Evolutionary conservation across 2,329 filamentous ascomycete species (phyloP), one percentile per base, ranked within the genome.

Genomic region (Talaromyces sp.): DNA sequence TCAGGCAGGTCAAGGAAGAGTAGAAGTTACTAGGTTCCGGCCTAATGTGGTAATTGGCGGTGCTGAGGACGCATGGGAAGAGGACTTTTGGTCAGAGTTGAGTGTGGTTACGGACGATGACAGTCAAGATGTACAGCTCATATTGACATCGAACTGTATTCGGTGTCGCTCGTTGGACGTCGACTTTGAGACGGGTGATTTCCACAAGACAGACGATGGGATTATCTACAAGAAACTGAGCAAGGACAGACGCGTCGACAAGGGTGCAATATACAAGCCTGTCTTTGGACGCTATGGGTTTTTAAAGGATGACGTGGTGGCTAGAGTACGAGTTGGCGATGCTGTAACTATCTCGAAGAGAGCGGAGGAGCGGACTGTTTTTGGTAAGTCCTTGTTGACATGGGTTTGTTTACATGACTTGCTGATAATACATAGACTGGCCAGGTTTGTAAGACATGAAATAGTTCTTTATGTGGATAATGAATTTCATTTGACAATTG

Each of bases 261-360:
- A 74, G n/a, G 90, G 90, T 0, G 80, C 80, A 39, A 90, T 86
- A 72, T 91, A 86, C 74, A 85, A 83, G 66, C 89, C 90, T 13
- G 82, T 91, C 9, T 93, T 93, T 81, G 90, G 90, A 10, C 82
- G 89, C 52, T 92, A 92, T 76, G 88, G 83, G 0, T 92, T 91
- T 72, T 75, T 90, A 48, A 76, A 75, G 27, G 70, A 69, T 19
- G 72, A 70, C 22, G 72, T 72, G 37, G 75, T 74, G 16, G 71
- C 75, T n/a, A 69, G 72, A 56, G 75, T 89, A 58, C 75, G 74
- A 2, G 81, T 89, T 41, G 87, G 87, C 1, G 84, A 90, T 74
- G 77, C 82, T 54, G 82, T 89, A 66, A 70, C 74, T 33, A 83
- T 89, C 54, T 81, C 79, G 9, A 81, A 77, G 69, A 79, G 81